Evolutionary conservation across 2,329 filamentous ascomycete species (phyloP).

Genomic region (Coniochaeta sp.): DNA sequence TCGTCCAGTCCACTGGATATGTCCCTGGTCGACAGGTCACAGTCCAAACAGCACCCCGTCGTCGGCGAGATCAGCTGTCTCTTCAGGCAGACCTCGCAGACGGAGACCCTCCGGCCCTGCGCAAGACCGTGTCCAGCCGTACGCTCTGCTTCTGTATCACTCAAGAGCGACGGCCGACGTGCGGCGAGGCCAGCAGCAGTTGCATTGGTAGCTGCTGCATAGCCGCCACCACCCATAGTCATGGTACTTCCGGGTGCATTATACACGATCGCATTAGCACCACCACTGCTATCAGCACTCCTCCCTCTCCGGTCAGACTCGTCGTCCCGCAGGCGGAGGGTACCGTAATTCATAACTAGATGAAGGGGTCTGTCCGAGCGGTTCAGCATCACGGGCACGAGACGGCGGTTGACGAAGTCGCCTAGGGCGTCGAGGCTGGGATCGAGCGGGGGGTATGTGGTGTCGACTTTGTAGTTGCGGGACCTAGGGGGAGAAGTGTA

Average conservation of each 20-base stretch:
- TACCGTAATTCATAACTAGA: slow-evolving; percentile 11
- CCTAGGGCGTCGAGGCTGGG: background rate
- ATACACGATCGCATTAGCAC: background rate
- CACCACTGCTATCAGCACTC: background rate
- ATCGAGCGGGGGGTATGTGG: background rate
- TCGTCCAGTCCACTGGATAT: no score
- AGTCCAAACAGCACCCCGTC: background rate
- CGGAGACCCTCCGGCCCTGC: background rate
- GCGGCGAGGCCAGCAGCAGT: background rate
- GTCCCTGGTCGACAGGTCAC: background rate
- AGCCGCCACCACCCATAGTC: background rate
- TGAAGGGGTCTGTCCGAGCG: slow-evolving; percentile 10
- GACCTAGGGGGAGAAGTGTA: background rate
- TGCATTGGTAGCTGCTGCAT: background rate
- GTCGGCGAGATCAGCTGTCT: background rate
- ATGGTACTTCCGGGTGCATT: background rate
- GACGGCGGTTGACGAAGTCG: slow-evolving; percentile 4
- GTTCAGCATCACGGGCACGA: slow-evolving; percentile 3
- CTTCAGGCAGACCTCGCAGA: background rate
- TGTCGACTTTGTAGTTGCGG: no score
- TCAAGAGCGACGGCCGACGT: background rate
- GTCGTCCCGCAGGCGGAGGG: background rate
- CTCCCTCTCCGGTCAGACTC: background rate
- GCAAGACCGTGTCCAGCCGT: background rate
- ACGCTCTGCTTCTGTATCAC: background rate